Percentiles rank a stretch among this genome's conserved stretches.
Evolutionary conservation across 1,284 basidiomycete species (phyloP).

Genomic region (Ceratobasidium sp.): DNA sequence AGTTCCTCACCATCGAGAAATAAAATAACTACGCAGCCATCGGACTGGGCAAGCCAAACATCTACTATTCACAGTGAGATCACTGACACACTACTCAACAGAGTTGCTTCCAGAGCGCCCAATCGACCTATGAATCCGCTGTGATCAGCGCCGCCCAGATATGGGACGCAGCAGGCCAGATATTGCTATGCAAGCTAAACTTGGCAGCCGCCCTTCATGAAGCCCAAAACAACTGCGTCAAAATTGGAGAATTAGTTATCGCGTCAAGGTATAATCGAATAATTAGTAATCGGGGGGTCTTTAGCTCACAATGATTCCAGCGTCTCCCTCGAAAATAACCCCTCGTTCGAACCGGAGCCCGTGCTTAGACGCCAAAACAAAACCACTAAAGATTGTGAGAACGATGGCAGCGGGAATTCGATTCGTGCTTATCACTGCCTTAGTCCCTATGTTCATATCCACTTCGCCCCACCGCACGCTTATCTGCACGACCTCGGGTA

Average conservation of each 20-base stretch:
- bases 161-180: conserved; percentile 34
- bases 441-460: conserved; percentile 15
- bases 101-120: conserved; percentile 15
- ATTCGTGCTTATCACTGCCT: background rate
- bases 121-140: conserved; percentile 1
- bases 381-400: conserved; percentile 17
- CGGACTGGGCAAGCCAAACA: conserved; percentile 13
- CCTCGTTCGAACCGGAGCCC: conserved; percentile 21
- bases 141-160: conserved; percentile 20
- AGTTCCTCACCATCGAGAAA: conserved; percentile 29
- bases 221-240: background rate
- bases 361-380: conserved; percentile 14
- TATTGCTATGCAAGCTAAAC: conserved; percentile 22
- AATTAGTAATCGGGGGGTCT: background rate
- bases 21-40: background rate
- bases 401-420: background rate
- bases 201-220: background rate
- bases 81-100: background rate
- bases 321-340: conserved; percentile 20
- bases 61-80: background rate
- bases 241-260: conserved; percentile 14
- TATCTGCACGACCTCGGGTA: conserved; percentile 23
- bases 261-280: conserved; percentile 20
- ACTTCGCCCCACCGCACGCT: conserved; percentile 29
- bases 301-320: background rate